Conservation (phyloP, 768 basidiomycete genomes). For the Austroboletus eburneus region DNA sequence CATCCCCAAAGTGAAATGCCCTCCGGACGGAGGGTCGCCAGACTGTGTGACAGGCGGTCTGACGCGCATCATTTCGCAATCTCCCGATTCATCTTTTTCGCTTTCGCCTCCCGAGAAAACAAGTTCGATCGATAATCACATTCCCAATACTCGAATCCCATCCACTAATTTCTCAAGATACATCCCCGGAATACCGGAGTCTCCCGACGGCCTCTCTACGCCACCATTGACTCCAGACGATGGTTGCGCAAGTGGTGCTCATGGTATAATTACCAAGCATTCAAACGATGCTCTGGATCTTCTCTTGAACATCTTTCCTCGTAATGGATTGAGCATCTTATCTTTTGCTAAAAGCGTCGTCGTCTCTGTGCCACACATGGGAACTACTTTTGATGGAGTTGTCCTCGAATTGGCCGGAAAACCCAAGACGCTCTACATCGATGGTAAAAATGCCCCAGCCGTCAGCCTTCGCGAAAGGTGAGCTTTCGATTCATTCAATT, state of each 20-base stretch:
- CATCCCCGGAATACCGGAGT: slow-evolving; percentile 40
- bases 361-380: slow-evolving; percentile 66
- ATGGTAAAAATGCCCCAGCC: slow-evolving; percentile 75
- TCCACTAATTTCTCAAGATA: slow-evolving; percentile 36
- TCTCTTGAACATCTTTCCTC: slow-evolving; percentile 75
- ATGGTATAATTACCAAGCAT: slow-evolving; percentile 42
- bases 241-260: slow-evolving; percentile 41
- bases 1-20: slow-evolving; percentile 87
- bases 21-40: slow-evolving; percentile 93
- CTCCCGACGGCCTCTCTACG: slow-evolving; percentile 48
- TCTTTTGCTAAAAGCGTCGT: slow-evolving; percentile 73
- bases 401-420: slow-evolving; percentile 70
- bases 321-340: slow-evolving; percentile 60
- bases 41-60: slow-evolving; percentile 92
- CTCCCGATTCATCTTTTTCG: slow-evolving; percentile 33
- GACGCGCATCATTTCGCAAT: slow-evolving; percentile 57
- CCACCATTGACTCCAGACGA: slow-evolving; percentile 80
- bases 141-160: slow-evolving; percentile 20
- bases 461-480: slow-evolving; percentile 84
- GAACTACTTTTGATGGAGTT: slow-evolving; percentile 70
- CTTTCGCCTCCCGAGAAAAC: slow-evolving; percentile 26
- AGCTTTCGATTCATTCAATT: slow-evolving; percentile 10
- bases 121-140: slow-evolving; percentile 17
- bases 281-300: slow-evolving; percentile 69
- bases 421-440: slow-evolving; percentile 77